Base-by-base conservation (phyloP, 768 basidiomycete species). In the Kwoniella mangroviensis region DNA sequence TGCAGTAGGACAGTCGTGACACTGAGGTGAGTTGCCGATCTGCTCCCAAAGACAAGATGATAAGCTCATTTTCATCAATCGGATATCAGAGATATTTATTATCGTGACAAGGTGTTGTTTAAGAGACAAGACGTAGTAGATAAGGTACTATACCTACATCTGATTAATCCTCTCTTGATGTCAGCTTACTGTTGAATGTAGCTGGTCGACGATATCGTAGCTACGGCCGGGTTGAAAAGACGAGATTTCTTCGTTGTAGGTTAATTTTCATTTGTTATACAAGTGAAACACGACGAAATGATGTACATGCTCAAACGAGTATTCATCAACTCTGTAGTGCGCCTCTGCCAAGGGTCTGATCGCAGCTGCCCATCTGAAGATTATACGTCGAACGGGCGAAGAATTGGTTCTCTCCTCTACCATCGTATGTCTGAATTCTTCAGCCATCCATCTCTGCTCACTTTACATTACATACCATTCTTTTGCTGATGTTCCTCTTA, bases 271-370 rank as follows among this genome's bases (percentile, higher is more conserved):
- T 34, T 34, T 7, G 9, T 34, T 7, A 34, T 34, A 34, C 34
- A 34, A 34, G 34, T 34, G 34, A 34, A 15, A 12, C 24, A 51
- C 42, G 28, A 34, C 45, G 2, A 17, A 19, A 13, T 49, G 45
- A 49, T 49, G 9, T 34, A 34, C 34, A 34, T 34, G 34, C 34
- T 34, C 34, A 34, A 34, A 34, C 34, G 34, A 34, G 34, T 34
- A 34, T 1, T 42, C 24, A 9, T 19, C n/a, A 26, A 43, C 41
- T 51, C 34, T 0, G 43, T 70, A 97, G 94, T 88, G 92, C 49
- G 94, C 95, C 1, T 88, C 93, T 0, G 88, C 92, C 0, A 98
- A 98, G 83, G 96, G 96, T 0, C 87, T 98, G 21, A 84, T 97
- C 52, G 90, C 89, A 63, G 92, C 94, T 2, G 85, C 87, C 11